Evolutionary conservation across 768 basidiomycete genomes (phyloP), one percentile per base, ranked within the genome.

Genomic region (Guyanaporus albipodus): DNA sequence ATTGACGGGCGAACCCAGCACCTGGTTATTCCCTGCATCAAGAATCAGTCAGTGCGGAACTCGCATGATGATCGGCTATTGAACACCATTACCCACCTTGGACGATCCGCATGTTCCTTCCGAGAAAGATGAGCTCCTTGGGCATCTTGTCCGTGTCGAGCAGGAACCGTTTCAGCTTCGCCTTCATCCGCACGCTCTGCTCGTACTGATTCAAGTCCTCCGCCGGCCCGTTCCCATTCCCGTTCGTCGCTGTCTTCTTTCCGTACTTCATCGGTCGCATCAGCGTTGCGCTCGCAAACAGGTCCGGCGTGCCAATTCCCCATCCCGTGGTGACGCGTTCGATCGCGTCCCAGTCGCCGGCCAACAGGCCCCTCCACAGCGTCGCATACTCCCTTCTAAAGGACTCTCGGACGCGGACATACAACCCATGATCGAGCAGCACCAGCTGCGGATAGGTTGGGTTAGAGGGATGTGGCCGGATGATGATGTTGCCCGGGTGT

Each of bases 381-480:
- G 71, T 67, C 15, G 86, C 84, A 72, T 93, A 95, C 46, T 94
- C 79, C 26, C 74, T 68, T 51, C 79, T 76, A 63, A 96, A 91
- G 2, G 71, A 62, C 15, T 83, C 77, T 14, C 79, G 65, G 4
- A 92, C 76, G 8, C 72, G 71, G 31, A 94, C 87, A 60, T 95
- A 96, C 10, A 97, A 70, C 1, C 94, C 94, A 62, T 97, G 94
- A 61, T 97, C 94, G 56, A 97, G 80, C 11, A 96, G 73, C 26
- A 96, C 86, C 51, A 91, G 72, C 56, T 87, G 83, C 2, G 81
- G 74, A 6, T 63, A 56, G 34, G 26, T 43, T 4, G 51, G 40
- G 17, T 55, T 42, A 19, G 39, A 50, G 24, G 64, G 64, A 32
- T 62, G 51, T 1, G 78, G 79, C 8, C 77, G 87, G 56, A 85